These are phyloP conservation scores for Chrysosporium queenslandicum DNA, from an alignment of 2,329 filamentous ascomycete species.

Conservation along the genomic window DNA sequence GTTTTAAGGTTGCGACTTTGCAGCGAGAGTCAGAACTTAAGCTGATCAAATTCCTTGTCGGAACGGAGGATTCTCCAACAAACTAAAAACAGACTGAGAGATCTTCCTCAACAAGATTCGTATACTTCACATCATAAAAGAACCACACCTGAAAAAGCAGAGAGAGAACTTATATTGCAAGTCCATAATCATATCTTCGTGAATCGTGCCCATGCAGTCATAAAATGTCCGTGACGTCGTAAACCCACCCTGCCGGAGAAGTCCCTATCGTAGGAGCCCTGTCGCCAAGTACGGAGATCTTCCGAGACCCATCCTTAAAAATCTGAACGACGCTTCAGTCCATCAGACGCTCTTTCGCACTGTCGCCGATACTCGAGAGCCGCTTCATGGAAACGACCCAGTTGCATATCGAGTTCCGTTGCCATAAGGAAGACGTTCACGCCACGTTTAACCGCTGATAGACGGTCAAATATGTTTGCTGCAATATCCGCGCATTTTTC, in stretches of 20 bases:
- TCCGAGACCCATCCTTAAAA: constrained; percentile 9
- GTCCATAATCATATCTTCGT: not conserved
- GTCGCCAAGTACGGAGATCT: constrained; percentile 14
- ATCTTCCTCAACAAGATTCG: constrained; percentile 6
- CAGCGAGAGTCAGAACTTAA: constrained; percentile 4
- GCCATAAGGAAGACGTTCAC: constrained; percentile 19
- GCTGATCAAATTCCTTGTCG: constrained; percentile 1
- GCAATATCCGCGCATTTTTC: constrained; percentile 24
- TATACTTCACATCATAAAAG: constrained; percentile 6
- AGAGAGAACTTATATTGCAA: not conserved
- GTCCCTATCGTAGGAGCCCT: constrained; percentile 13
- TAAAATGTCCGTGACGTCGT: constrained; percentile 10
- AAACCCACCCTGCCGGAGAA: constrained; percentile 5
- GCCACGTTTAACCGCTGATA: constrained; percentile 22
- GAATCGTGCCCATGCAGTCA: not conserved
- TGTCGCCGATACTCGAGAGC: constrained; percentile 24
- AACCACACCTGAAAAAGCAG: not conserved
- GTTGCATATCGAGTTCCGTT: constrained; percentile 20
- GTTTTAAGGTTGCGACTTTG: constrained; percentile 7
- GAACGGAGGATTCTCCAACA: not conserved
- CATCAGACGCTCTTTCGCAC: constrained; percentile 1
- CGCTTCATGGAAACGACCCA: constrained; percentile 25
- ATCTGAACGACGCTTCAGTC: not conserved
- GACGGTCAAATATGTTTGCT: constrained; percentile 25
- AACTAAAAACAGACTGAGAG: not conserved